Evolutionary conservation across 106 monocot genomes (phyloP), one percentile per base, ranked within the genome.

Genomic region (Narthecium ossifragum): DNA sequence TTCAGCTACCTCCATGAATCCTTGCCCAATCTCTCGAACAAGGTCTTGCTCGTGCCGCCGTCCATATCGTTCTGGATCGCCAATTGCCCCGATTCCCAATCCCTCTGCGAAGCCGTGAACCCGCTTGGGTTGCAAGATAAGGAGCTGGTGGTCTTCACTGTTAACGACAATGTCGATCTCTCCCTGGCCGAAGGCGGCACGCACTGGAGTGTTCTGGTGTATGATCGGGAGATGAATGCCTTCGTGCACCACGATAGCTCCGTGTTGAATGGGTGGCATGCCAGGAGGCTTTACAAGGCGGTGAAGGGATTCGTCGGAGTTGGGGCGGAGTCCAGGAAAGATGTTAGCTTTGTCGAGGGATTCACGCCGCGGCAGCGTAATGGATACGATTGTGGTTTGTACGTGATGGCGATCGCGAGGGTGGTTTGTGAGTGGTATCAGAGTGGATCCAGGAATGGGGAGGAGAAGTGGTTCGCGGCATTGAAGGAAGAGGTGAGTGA

Each of bases 201-300:
- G 9, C 93, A 93, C 66, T 93, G 92, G 92, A 88, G 84, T 63
- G 61, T 93, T 9, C 72, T 93, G 26, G 80, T 67, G 31, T 90
- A 70, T 55, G 22, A 73, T 11, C 40, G 76, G 25, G 29, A 3
- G n/a, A 45, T 26, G 17, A 39, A 62, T 31, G 46, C n/a, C 2
- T 77, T 84, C 63, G 78, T 90, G 15, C 96, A 90, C 39, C 86
- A 84, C 71, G 96, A 90, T 47, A 90, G 96, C 64, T 34, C 26
- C 2, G 59, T 56, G 24, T 1, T 60, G 26, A 90, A 96, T 60
- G 12, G 29, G 6, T 2, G 0, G 3, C 56, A 74, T 6, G 90
- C 90, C 27, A 8, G 13, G 43, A 43, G 53, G 53, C 70, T 90
- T 26, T 78, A 26, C 50, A 29, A 60, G 20, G 67, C 65, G 1